Base-by-base conservation (phyloP, 805 yeast genomes). In the Wickerhamiella alocasiicola region DNA sequence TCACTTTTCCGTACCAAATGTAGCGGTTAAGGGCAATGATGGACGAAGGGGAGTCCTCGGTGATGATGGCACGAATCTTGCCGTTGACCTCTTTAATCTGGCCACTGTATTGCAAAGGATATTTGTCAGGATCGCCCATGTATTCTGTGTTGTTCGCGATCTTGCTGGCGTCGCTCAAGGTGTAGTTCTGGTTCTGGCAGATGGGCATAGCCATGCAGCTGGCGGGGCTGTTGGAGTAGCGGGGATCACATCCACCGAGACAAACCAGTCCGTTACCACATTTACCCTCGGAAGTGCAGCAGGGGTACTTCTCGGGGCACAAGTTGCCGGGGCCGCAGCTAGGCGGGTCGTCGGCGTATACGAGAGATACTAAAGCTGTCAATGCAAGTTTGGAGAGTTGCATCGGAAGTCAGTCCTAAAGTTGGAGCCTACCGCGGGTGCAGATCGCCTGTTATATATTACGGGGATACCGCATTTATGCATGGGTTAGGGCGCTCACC, bases 171-270 rank as follows among this genome's bases (percentile, higher is more conserved):
- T 49, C 46, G 46, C 45, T 53, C 51, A 61, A 60, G 7, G 49
- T 49, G 41, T 41, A 45, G 30, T 50, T 48, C 18, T 46, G 44
- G 46, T 70, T 55, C 52, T 66, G 58, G 68, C 93, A 83, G 5
- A 75, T 65, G 9, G 96, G 95, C 72, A 74, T 71, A 5, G 96
- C 85, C 76, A 83, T 72, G 63, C 96, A 87, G 0, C 95, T 74
- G 9, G 72, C 62, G 40, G 71, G 54, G 48, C 68, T 68, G 63
- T 60, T 75, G 4, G 94, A 81, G 54, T 52, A 76, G 46, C 75
- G 64, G 28, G 91, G 80, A 61, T 85, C 82, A 65, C 96, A 87
- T 25, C 93, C 88, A 45, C 88, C 91, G 39, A 85, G 66, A 66
- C 96, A 87, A 61, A 68, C 69, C 13, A 68, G 57, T 17, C 93